Conservation (phyloP, 2,329 filamentous ascomycete genomes). For the Pseudofabraea citricarpa region DNA sequence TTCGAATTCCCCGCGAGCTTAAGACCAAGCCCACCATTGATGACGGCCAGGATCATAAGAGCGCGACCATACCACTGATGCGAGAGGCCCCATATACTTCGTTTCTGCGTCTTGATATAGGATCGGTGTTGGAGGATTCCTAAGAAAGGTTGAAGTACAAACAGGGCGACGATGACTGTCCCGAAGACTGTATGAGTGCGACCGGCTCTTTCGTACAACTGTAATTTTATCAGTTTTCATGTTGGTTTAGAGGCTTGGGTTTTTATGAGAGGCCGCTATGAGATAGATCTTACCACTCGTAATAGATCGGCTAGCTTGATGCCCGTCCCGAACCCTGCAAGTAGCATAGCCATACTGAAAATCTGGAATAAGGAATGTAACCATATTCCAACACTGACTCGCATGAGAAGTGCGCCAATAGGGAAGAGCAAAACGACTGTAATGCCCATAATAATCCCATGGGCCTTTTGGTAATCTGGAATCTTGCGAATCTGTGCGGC, state of each 20-base stretch:
- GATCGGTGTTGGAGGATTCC: constrained; percentile 53
- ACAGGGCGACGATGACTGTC: constrained; percentile 45
- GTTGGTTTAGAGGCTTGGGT: too few relatives aligned
- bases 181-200: constrained; percentile 52
- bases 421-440: constrained; percentile 56
- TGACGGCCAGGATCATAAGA: constrained; percentile 52
- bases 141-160: constrained; percentile 53
- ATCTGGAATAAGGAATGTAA: constrained; percentile 54
- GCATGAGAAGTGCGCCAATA: constrained; percentile 55
- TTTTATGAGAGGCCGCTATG: too few relatives aligned
- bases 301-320: constrained; percentile 39
- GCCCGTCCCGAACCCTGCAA: constrained; percentile 55
- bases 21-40: constrained; percentile 61
- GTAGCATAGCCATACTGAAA: constrained; percentile 51
- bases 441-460: constrained; percentile 58
- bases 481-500: too few relatives aligned
- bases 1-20: constrained; percentile 37
- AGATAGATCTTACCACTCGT: constrained; percentile 40
- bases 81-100: constrained; percentile 46
- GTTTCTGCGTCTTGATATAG: constrained; percentile 41
- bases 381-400: constrained; percentile 43
- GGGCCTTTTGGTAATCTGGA: constrained; percentile 29
- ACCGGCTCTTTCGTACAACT: constrained; percentile 41
- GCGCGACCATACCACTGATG: constrained; percentile 61
- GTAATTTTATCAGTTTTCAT: too few relatives aligned